Evolutionary conservation across 2,329 filamentous ascomycete species (phyloP).

Genomic region (Fusarium concolor): DNA sequence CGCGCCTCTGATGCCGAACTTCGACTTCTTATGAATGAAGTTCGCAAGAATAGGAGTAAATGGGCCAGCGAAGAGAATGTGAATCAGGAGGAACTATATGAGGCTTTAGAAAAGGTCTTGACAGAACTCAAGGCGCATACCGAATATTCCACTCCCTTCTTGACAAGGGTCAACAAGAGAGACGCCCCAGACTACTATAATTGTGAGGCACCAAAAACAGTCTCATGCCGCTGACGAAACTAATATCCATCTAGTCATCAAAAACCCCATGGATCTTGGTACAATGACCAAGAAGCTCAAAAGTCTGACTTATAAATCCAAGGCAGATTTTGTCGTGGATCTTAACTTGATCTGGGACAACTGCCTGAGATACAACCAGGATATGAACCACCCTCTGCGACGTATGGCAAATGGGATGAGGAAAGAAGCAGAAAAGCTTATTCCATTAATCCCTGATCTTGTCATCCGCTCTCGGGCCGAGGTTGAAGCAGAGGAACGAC

Average conservation of each 20-base stretch:
- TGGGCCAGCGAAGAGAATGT: constrained; percentile 99
- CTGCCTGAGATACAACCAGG: constrained; percentile 94
- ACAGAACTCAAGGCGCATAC: constrained; percentile 97
- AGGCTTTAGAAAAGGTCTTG: constrained; percentile 95
- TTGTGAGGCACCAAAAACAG: constrained; percentile 67
- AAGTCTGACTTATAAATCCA: constrained; percentile 81
- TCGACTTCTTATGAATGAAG: constrained; percentile 93
- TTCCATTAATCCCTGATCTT: constrained; percentile 94
- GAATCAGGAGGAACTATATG: constrained; percentile 97
- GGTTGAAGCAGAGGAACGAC: constrained; percentile 87
- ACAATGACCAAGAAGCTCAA: constrained; percentile 99
- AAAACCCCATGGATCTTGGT: constrained; percentile 97
- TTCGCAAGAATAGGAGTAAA: constrained; percentile 97
- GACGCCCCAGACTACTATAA: constrained; percentile 96
- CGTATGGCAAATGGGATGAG: constrained; percentile 97
- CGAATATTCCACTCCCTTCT: constrained; percentile 95
- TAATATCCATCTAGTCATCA: constrained; percentile 74
- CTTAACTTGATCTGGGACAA: constrained; percentile 97
- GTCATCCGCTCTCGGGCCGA: constrained; percentile 90
- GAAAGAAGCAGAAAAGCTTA: constrained; percentile 96
- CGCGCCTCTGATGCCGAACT: constrained; percentile 93
- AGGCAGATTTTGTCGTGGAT: constrained; percentile 93
- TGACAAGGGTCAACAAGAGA: constrained; percentile 94
- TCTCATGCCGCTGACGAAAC: constrained; percentile 5
- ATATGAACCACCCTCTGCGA: constrained; percentile 85